Base-by-base conservation (phyloP, 768 basidiomycete species). In the Gyrodon lividus region DNA sequence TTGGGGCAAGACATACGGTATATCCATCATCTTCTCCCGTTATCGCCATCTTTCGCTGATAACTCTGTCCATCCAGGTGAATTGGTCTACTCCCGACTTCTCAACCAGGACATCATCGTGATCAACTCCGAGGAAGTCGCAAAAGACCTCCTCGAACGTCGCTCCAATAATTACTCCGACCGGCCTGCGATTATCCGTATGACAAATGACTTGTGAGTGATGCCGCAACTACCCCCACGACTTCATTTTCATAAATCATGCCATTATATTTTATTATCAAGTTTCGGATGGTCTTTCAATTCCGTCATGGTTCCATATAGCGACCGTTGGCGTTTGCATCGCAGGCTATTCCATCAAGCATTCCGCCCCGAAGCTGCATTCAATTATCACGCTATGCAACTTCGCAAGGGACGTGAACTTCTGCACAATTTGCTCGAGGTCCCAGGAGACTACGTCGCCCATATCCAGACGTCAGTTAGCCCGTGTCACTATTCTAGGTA, bases 151-250 rank as follows among this genome's bases (percentile, higher is more conserved):
- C 66, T 79, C 16, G 75, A 79, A 26, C 72, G 70, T 30, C 70
- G 75, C 6, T 77, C 77, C 6, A 60, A 68, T 46, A 73, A 71
- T 28, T 78, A 77, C 55, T 75, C 78, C 4, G 77, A 77, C 52
- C 64, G 78, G 3, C 74, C 74, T 17, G 52, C 46, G 13, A 54
- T 64, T 8, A 45, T 67, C 16, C 49, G 56, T 13, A 57, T 68
- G 59, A 60, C 60, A 8, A 69, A 59, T 39, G 67, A 67, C 43
- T 67, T 67, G 66, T 67, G 44, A 54, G 65, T 40, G 2, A 6
- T 35, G 5, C 9, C 9, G 17, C 30, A 6, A 17, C 30, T 5
- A 35, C 17, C n/a, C 35, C 17, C 22, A 5, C 10, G 2, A 13
- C 5, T 39, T 19, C 22, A 17, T 12, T 12, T 17, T 55, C 10